Evolutionary conservation across 129 eudicot genomes (phyloP), one percentile per base, ranked within the genome.

Genomic region (Ambrosia trifida): DNA sequence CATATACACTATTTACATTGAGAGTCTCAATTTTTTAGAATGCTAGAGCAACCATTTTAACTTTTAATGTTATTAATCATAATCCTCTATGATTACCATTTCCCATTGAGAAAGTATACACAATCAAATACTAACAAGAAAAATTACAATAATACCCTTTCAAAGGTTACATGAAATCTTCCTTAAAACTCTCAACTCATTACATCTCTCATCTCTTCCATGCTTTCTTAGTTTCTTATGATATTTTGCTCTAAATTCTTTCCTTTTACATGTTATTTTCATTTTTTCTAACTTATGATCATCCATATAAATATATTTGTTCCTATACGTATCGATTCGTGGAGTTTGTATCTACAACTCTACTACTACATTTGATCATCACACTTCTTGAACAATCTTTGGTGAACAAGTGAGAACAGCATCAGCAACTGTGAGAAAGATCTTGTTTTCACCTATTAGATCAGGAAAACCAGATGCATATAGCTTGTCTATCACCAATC

Each of bases 351-450:
- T 70, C 76, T 63, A 77, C 76, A 61, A 38, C 66, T 61, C 72
- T 40, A 31, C 72, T 40, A 31, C 59, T 32, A 2, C 11, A 24
- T 1, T 38, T 38, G 20, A 41, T 63, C 10, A 41, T 63, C 10
- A 78, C 13, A 78, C 81, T 44, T 70, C 76, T 67, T 82, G 81
- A 64, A 70, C 68, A 33, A 79, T 65, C 76, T 84, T 84, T 5
- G 89, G 92, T 38, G 83, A 73, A 75, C 85, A 82, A 5, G 89
- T 82, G 35, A 68, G 54, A 45, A 89, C 84, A 14, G 92, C 96
- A 75, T 89, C 89, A 52, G 79, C 91, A 7, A 86, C 92, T 0
- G 86, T 86, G 46, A 86, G 84, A 68, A 86, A 89, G 44, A 89
- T 86, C 57, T 84, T 86, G 77, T 89, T 83, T 24, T 86, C 87